Evolutionary conservation across 2,329 filamentous ascomycete species (phyloP).

Genomic region (Alternaria sp.): DNA sequence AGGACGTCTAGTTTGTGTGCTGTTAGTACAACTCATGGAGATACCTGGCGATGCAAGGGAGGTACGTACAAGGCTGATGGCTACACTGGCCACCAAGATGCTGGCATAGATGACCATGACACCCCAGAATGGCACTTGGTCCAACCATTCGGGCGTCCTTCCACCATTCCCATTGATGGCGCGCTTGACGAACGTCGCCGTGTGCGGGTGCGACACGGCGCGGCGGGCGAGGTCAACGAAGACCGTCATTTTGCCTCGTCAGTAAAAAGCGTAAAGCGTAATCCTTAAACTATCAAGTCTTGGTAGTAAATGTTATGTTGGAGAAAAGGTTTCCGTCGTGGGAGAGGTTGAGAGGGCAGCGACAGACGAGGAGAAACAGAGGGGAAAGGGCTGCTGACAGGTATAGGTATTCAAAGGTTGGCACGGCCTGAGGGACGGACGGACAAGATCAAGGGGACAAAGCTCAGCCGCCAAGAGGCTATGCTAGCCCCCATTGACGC

Average conservation of each 20-base stretch:
- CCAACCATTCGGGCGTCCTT: neutral
- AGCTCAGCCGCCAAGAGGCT: slow-evolving; percentile 21
- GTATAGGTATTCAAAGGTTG: slow-evolving; percentile 17
- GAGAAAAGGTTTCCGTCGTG: slow-evolving; percentile 2
- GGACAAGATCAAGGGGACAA: slow-evolving; percentile 23
- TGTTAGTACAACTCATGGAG: slow-evolving; percentile 7
- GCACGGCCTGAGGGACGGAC: slow-evolving; percentile 19
- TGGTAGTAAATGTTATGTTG: neutral
- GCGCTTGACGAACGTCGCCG: slow-evolving; percentile 41
- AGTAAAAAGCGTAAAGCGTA: neutral
- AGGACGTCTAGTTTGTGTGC: slow-evolving; percentile 51
- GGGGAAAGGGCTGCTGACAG: slow-evolving; percentile 14
- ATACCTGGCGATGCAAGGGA: neutral
- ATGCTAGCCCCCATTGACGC: slow-evolving; percentile 24
- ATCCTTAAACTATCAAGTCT: neutral
- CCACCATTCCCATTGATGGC: slow-evolving; percentile 22
- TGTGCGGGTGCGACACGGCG: slow-evolving; percentile 39
- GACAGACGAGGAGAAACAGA: slow-evolving; percentile 11
- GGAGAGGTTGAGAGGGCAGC: slow-evolving; percentile 8
- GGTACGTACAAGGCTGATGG: slow-evolving; percentile 53
- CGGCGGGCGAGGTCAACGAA: slow-evolving; percentile 45
- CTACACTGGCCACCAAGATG: slow-evolving; percentile 53
- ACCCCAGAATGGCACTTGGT: slow-evolving; percentile 46
- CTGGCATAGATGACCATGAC: slow-evolving; percentile 45
- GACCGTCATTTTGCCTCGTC: slow-evolving; percentile 28